phyloP scores from a whole-genome alignment of 176 grass and related monocot species.

The Aegilops tauschii region DNA sequence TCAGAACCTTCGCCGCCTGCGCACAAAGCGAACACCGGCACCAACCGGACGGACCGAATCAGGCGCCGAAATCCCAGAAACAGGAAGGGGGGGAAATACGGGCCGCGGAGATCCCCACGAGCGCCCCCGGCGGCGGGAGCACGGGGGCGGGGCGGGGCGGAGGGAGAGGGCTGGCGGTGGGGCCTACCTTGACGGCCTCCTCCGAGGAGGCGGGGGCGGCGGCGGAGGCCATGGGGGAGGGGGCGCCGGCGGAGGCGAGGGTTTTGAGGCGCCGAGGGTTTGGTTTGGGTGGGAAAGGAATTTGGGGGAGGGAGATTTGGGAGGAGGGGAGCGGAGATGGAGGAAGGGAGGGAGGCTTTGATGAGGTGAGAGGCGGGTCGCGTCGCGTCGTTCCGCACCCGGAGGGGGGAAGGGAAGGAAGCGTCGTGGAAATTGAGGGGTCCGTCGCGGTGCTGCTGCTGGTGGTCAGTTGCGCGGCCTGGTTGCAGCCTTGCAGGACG shows the following conservation, averaged over 20 bases:
- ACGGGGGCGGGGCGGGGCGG: neutral
- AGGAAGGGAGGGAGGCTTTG: neutral
- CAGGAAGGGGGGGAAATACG: neutral
- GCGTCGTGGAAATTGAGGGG: conserved; percentile 34
- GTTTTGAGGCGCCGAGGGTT: conserved; percentile 38
- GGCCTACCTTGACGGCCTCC: conserved; percentile 50
- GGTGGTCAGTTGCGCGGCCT: neutral
- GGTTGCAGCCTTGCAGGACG: conserved; percentile 6
- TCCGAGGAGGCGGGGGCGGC: conserved; percentile 12
- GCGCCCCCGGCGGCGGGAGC: neutral
- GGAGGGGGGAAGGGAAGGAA: neutral
- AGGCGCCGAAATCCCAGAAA: neutral
- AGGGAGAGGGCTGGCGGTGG: neutral
- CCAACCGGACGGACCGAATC: neutral
- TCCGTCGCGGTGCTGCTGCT: neutral
- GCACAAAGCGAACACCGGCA: neutral
- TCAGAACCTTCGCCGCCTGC: conserved; percentile 90
- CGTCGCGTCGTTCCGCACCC: neutral
- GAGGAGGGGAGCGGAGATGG: neutral
- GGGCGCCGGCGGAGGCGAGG: conserved; percentile 13
- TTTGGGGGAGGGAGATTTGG: neutral
- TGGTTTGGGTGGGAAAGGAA: conserved; percentile 13
- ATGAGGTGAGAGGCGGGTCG: neutral
- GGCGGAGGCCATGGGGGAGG: conserved; percentile 11
- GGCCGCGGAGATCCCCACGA: neutral